Base-by-base conservation (phyloP, 352 stramenopile genomes). In the Pythium plurisporium region DNA sequence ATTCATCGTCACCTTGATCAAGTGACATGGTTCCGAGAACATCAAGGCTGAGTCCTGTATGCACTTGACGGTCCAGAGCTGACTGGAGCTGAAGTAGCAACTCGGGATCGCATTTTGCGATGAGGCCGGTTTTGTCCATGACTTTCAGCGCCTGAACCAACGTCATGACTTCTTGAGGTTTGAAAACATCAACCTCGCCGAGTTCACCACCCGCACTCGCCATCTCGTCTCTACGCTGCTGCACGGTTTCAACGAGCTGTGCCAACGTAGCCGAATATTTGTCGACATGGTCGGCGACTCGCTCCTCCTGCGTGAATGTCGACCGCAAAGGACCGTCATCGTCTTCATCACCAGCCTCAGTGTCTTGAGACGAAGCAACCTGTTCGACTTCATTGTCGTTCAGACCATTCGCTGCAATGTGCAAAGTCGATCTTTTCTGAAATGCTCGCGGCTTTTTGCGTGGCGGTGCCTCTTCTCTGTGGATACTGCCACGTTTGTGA, bases 141-240 rank as follows among this genome's bases (percentile, higher is more conserved):
- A 82, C 53, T 65, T 89, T 86, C 14, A 93, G 53, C 10, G 68
- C 72, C 41, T 91, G 81, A 20, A 85, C 40, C 42, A 95, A 58
- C 11, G 73, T 64, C 54, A 89, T 88, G 27, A 88, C 65, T 38
- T 91, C 82, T 11, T 70, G 43, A 0, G 55, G 7, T 15, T 65
- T 59, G 27, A 89, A 80, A 19, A 92, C 48, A 51, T 86, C 71
- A 47, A 72, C 37, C 1, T 50, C 46, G 25, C 76, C 59, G 14
- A 29, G 37, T 27, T 77, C 65, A 36, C 76, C 70, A 17, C 22
- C 40, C 3, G 68, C 59, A 17, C 31, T 43, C 4, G 41, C 31
- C 17, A 26, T 48, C 72, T 67, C 55, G 76, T 67, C 59, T 10
- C n/a, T 73, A 3, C 76, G 69, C 31, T 64, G 42, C 11, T 65